These are phyloP conservation scores for Crithidia thermophila DNA, from an alignment of 208 protist species.

Conservation along the genomic window DNA sequence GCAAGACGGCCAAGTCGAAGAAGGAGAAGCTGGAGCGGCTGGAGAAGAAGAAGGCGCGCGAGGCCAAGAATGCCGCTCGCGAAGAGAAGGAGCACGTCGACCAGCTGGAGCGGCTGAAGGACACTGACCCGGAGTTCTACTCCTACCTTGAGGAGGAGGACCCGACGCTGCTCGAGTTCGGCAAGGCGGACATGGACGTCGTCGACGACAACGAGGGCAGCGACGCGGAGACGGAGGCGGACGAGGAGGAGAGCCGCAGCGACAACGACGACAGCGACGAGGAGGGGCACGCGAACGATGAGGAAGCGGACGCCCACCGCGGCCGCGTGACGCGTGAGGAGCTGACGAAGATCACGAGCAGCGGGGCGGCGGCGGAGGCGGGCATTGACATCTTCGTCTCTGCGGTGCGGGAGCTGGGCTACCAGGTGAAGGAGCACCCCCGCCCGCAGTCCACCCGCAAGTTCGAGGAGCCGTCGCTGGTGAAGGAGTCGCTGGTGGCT, in stretches of 20 bases:
- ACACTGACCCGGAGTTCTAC: conserved; percentile 90
- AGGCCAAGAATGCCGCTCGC: conserved; percentile 56
- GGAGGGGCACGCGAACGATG: conserved; percentile 37
- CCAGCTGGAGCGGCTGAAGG: conserved; percentile 87
- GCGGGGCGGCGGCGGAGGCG: conserved; percentile 43
- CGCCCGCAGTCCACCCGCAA: conserved; percentile 71
- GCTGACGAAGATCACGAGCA: conserved; percentile 44
- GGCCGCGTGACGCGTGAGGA: conserved; percentile 64
- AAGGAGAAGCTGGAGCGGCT: conserved; percentile 90
- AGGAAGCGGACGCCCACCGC: conserved; percentile 14
- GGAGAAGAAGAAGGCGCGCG: conserved; percentile 75
- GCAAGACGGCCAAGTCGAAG: conserved; percentile 85
- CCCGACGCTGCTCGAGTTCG: conserved; percentile 86
- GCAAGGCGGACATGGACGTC: conserved; percentile 76
- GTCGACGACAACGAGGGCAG: conserved; percentile 74
- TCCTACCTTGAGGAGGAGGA: conserved; percentile 92
- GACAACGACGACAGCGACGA: conserved; percentile 35
- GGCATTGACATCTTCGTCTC: conserved; percentile 83
- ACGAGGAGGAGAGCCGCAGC: conserved; percentile 57
- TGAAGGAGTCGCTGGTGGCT: conserved; percentile 84
- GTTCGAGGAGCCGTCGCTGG: conserved; percentile 89
- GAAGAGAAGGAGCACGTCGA: conserved; percentile 91
- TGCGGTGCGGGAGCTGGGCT: conserved; percentile 80
- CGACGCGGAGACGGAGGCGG: conserved; percentile 78
- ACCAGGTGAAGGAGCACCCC: conserved; percentile 70